phyloP scores from a whole-genome alignment of 768 basidiomycete genomes.

The Daedalea quercina region DNA sequence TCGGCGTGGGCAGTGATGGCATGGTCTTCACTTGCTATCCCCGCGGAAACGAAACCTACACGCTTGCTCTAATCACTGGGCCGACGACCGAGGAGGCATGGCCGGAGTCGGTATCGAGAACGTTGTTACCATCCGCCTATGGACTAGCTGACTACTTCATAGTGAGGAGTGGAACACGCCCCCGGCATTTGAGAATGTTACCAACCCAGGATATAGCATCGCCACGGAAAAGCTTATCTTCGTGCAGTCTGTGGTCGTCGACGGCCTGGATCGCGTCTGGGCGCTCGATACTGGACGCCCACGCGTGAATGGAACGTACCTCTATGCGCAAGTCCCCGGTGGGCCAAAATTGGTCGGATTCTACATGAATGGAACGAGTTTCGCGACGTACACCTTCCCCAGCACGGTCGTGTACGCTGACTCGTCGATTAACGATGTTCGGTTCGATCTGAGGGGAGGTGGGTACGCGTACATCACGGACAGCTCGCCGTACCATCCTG shows the following conservation, averaged over 20 bases:
- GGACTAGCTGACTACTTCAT: neutral
- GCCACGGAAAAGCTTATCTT: conserved; percentile 15
- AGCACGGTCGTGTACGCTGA: conserved; percentile 13
- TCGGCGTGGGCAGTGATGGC: conserved; percentile 13
- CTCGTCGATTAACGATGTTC: conserved; percentile 16
- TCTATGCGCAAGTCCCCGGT: conserved; percentile 8
- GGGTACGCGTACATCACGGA: conserved; percentile 17
- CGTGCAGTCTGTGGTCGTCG: conserved; percentile 19
- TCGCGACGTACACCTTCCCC: conserved; percentile 15
- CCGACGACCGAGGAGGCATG: conserved; percentile 12
- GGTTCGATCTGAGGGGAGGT: conserved; percentile 16
- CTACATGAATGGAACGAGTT: conserved; percentile 9
- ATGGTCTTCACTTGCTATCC: conserved; percentile 14
- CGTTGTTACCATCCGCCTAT: neutral
- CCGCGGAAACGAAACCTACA: conserved; percentile 14
- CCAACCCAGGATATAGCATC: conserved; percentile 13
- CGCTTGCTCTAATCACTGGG: conserved; percentile 8
- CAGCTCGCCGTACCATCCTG: conserved; percentile 11
- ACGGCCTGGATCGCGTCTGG: conserved; percentile 18
- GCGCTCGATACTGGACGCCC: conserved; percentile 19
- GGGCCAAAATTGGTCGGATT: conserved; percentile 19
- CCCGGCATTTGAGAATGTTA: conserved; percentile 12
- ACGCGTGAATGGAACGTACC: conserved; percentile 12
- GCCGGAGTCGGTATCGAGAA: conserved; percentile 7
- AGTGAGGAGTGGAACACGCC: conserved; percentile 17